These are phyloP conservation scores for Penicillium odoratum DNA, from an alignment of 495 filamentous ascomycete species.

Conservation along the genomic window DNA sequence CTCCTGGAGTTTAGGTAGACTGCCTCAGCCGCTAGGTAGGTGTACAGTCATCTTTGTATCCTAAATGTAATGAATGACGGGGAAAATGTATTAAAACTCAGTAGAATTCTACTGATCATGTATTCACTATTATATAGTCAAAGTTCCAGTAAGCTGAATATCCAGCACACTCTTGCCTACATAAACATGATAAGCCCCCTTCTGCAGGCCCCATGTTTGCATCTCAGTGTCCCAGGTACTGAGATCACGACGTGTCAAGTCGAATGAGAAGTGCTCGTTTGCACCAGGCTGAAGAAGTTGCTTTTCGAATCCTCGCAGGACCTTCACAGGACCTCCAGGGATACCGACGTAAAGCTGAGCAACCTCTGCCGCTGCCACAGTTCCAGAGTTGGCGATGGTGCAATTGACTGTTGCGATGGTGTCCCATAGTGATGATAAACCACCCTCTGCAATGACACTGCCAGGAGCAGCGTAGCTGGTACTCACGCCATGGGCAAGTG, in stretches of 20 bases:
- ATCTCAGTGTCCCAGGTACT: conserved; percentile 62
- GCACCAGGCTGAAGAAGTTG: conserved; percentile 40
- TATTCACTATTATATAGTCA: background rate
- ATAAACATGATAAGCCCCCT: conserved; percentile 42
- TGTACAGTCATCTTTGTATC: no score
- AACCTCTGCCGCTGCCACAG: conserved; percentile 54
- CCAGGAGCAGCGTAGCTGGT: conserved; percentile 8
- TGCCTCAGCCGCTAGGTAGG: no score
- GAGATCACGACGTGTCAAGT: conserved; percentile 61
- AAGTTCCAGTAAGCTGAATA: background rate
- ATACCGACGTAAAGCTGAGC: conserved; percentile 56
- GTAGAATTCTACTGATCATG: no score
- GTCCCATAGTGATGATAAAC: conserved; percentile 60
- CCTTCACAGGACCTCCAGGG: conserved; percentile 49
- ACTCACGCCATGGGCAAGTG: conserved; percentile 7
- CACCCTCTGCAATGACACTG: conserved; percentile 49
- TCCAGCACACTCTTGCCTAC: conserved; percentile 46
- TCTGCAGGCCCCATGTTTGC: conserved; percentile 60
- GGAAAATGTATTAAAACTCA: no score
- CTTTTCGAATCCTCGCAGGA: conserved; percentile 70
- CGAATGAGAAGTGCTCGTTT: conserved; percentile 48
- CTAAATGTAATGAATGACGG: no score
- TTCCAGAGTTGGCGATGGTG: conserved; percentile 52
- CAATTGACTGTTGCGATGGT: conserved; percentile 49
- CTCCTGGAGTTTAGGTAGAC: no score